Evolutionary conservation across 192 early-diverging fungal species (phyloP).

Genomic region (Mortierella hygrophila): DNA sequence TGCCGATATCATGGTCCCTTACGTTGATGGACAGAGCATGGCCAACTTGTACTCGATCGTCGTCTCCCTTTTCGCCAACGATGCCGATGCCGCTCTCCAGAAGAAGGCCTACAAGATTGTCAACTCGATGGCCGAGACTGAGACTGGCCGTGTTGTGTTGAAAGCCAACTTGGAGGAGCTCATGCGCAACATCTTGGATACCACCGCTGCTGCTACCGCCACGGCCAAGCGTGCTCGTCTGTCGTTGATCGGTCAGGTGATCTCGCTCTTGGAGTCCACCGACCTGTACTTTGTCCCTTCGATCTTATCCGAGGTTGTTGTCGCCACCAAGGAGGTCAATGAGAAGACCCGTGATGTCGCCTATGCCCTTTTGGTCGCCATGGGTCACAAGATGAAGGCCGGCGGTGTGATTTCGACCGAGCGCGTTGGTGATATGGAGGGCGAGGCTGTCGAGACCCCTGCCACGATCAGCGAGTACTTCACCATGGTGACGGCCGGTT

Average conservation of each 20-base stretch:
- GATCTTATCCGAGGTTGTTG: constrained; percentile 90
- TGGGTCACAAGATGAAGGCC: constrained; percentile 92
- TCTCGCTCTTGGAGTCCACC: constrained; percentile 70
- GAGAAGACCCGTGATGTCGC: constrained; percentile 88
- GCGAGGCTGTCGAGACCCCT: constrained; percentile 29
- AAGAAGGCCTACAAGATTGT: constrained; percentile 97
- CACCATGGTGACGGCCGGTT: constrained; percentile 94
- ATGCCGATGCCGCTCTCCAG: constrained; percentile 82
- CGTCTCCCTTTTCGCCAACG: constrained; percentile 66
- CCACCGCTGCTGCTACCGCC: constrained; percentile 70
- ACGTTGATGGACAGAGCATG: constrained; percentile 77
- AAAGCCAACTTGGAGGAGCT: constrained; percentile 70
- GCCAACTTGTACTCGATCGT: constrained; percentile 70
- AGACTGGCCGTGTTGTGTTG: constrained; percentile 62
- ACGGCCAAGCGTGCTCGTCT: constrained; percentile 90
- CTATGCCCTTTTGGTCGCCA: constrained; percentile 87
- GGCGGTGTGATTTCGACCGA: constrained; percentile 65
- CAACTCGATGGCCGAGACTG: constrained; percentile 64
- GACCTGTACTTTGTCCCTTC: constrained; percentile 91
- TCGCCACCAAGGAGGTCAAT: constrained; percentile 93
- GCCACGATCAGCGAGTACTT: constrained; percentile 86
- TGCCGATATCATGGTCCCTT: constrained; percentile 77
- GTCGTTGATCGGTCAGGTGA: constrained; percentile 72
- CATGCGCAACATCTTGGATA: constrained; percentile 75
- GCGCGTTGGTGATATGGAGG: constrained; percentile 61